Conservation (phyloP, 352 stramenopile genomes). For the Pythium vanterpoolii region DNA sequence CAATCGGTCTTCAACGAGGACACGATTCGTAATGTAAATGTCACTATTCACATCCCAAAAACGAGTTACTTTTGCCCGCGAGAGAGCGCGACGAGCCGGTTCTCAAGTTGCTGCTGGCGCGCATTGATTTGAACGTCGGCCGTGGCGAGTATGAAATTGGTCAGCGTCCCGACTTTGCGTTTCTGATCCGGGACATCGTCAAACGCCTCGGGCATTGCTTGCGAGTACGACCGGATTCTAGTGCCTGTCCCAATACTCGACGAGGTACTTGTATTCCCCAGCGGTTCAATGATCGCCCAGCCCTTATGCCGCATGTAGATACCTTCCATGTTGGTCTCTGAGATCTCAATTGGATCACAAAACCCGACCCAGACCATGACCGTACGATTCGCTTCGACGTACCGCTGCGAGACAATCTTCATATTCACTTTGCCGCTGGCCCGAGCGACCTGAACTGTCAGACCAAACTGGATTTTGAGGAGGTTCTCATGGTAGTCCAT, state of each 20-base stretch:
- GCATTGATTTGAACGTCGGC: constrained; percentile 8
- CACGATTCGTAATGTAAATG: too few species aligned
- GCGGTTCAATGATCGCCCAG: constrained; percentile 14
- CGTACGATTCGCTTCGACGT: constrained; percentile 5
- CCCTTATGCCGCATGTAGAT: constrained; percentile 14
- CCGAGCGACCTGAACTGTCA: constrained; percentile 2
- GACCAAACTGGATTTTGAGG: constrained; percentile 12
- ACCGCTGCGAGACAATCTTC: constrained; percentile 10
- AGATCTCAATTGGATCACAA: constrained; percentile 15
- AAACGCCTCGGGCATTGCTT: constrained; percentile 11
- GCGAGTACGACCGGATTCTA: constrained; percentile 12
- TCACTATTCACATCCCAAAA: too few species aligned
- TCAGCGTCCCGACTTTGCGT: constrained; percentile 22
- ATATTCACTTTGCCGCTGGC: constrained; percentile 1
- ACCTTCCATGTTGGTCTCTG: constrained; percentile 20
- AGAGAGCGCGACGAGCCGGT: constrained; percentile 9
- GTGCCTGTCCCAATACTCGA: not conserved
- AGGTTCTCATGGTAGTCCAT: constrained; percentile 6
- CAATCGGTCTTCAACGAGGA: too few species aligned
- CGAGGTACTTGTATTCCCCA: not conserved
- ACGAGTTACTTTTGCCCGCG: too few species aligned
- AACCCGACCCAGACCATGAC: constrained; percentile 17
- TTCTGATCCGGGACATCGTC: constrained; percentile 17
- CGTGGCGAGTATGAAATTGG: constrained; percentile 21
- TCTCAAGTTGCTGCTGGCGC: constrained; percentile 18